A percentile compares a stretch with the other conserved stretches of the same genome.
These are phyloP conservation scores for Penicillium flavigenum DNA, from an alignment of 495 filamentous ascomycete species.

Conservation along the genomic window DNA sequence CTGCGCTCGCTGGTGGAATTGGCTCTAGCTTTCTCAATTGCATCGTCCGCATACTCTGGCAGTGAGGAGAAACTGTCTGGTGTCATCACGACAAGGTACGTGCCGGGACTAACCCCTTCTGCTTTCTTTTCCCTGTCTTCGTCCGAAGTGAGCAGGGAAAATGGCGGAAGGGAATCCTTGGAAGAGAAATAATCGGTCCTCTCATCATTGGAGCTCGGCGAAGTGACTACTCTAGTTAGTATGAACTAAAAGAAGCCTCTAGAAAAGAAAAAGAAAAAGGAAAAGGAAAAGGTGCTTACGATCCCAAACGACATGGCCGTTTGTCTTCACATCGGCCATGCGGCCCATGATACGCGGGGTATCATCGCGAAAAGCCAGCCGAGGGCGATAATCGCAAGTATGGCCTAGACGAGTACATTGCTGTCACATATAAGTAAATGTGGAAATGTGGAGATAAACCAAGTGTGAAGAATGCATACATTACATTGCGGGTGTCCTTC, in stretches of 20 bases:
- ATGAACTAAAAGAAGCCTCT: background rate
- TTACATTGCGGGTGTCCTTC: constrained; percentile 53
- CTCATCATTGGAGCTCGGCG: constrained; percentile 25
- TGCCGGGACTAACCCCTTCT: constrained; percentile 51
- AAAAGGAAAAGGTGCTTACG: constrained; percentile 36
- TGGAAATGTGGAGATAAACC: background rate
- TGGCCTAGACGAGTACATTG: constrained; percentile 58
- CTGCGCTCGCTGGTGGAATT: constrained; percentile 17
- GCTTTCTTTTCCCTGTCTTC: constrained; percentile 62
- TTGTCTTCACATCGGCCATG: constrained; percentile 52
- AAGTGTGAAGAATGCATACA: constrained; percentile 35
- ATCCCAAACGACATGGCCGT: constrained; percentile 54
- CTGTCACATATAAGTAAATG: constrained; percentile 27
- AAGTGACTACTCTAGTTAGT: constrained; percentile 26
- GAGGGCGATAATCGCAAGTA: constrained; percentile 57
- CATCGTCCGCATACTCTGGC: constrained; percentile 51
- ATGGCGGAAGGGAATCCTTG: constrained; percentile 51
- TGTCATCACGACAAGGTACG: constrained; percentile 56
- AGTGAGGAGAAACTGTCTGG: constrained; percentile 55
- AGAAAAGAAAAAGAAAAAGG: background rate
- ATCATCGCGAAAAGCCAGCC: constrained; percentile 56
- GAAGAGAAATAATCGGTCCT: constrained; percentile 29
- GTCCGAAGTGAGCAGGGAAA: constrained; percentile 55
- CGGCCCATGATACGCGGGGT: constrained; percentile 55
- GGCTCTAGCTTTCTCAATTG: constrained; percentile 22